A percentile compares a stretch with the other conserved stretches of the same genome.
phyloP scores from a whole-genome alignment of 257 asterid species.

The Nicotiana tomentosiformis region DNA sequence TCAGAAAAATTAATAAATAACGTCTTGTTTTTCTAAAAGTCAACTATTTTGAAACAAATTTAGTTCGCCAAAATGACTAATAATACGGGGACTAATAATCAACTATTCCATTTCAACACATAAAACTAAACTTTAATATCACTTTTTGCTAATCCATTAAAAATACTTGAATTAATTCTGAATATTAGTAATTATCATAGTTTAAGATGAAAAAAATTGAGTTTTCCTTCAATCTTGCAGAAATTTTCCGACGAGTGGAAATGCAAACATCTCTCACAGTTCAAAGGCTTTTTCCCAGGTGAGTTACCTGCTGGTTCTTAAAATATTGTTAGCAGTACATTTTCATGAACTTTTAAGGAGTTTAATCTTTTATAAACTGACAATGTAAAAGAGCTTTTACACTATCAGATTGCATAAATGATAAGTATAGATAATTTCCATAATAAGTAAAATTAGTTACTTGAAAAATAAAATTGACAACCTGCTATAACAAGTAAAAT shows the following conservation, averaged over 20 bases:
- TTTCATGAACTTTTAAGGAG: neutral
- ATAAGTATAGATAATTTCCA: neutral
- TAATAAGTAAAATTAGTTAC: neutral
- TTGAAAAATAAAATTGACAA: neutral
- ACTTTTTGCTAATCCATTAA: neutral
- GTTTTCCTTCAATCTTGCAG: conserved; percentile 26
- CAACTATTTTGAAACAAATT: too few relatives aligned
- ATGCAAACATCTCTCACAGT: conserved; percentile 41
- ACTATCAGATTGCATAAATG: neutral
- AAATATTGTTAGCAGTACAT: neutral
- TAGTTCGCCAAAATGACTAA: neutral
- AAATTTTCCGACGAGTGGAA: conserved; percentile 53
- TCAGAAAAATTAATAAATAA: too few relatives aligned
- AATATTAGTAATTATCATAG: neutral
- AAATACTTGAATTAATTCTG: neutral
- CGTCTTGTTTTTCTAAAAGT: neutral
- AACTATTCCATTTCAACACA: neutral
- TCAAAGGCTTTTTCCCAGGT: conserved; percentile 49
- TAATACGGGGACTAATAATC: neutral
- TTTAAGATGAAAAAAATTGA: neutral
- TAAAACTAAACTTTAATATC: neutral
- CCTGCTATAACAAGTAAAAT: neutral
- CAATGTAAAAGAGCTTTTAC: neutral
- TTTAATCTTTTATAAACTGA: too few relatives aligned
- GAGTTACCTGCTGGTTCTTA: conserved; percentile 3